These are phyloP conservation scores for Fusarium devonianum DNA, from an alignment of 2,329 filamentous ascomycete species.

Conservation along the genomic window DNA sequence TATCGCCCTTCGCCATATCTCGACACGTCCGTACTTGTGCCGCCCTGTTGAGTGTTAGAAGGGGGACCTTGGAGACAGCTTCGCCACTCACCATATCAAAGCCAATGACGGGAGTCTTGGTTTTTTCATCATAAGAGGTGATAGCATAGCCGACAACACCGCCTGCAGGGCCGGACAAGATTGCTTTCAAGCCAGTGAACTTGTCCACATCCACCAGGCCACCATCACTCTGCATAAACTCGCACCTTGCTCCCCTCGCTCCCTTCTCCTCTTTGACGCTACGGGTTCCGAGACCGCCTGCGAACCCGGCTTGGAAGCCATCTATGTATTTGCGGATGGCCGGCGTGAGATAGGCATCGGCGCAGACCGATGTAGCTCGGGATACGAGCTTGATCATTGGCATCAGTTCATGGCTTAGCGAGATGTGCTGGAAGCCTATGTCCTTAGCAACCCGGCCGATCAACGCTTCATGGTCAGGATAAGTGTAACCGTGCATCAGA, in stretches of 20 bases:
- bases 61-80: neutral
- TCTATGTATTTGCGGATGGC: slow-evolving; percentile 59
- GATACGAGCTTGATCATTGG: slow-evolving; percentile 56
- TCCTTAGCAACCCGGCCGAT: slow-evolving; percentile 79
- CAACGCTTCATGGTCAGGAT: slow-evolving; percentile 82
- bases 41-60: slow-evolving; percentile 57
- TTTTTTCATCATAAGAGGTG: slow-evolving; percentile 85
- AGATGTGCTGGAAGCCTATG: slow-evolving; percentile 79
- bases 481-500: slow-evolving; percentile 92
- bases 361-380: slow-evolving; percentile 53
- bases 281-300: slow-evolving; percentile 78
- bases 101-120: slow-evolving; percentile 85
- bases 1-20: slow-evolving; percentile 85
- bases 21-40: slow-evolving; percentile 90
- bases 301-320: slow-evolving; percentile 82
- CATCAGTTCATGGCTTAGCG: slow-evolving; percentile 54
- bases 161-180: slow-evolving; percentile 89
- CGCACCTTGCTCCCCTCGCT: slow-evolving; percentile 77
- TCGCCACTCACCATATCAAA: slow-evolving; percentile 76
- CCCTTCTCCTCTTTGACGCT: slow-evolving; percentile 73
- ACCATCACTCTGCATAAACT: slow-evolving; percentile 94
- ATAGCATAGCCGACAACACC: slow-evolving; percentile 92
- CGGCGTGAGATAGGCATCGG: slow-evolving; percentile 55
- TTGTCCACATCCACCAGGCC: slow-evolving; percentile 75
- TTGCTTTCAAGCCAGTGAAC: slow-evolving; percentile 85